A percentile compares a stretch with the other conserved stretches of the same genome.
phyloP scores from a whole-genome alignment of 768 basidiomycete genomes.

The Lactarius hatsudake region DNA sequence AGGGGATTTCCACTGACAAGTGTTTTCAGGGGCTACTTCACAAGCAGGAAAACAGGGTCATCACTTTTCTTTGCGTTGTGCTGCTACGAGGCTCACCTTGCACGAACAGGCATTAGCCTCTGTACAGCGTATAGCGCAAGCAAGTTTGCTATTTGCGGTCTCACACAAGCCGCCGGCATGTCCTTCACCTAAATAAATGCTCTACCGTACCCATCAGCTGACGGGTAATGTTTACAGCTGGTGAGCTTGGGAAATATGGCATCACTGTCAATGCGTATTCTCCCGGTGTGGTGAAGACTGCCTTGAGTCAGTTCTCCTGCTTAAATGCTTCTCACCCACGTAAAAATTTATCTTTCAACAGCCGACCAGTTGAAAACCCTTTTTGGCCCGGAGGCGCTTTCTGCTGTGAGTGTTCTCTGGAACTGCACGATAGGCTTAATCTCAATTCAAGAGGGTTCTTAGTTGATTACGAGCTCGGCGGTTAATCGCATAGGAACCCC shows the following conservation, averaged over 20 bases:
- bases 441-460: background rate
- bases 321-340: background rate
- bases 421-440: too few species aligned
- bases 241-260: conserved; percentile 22
- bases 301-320: conserved; percentile 23
- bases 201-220: background rate
- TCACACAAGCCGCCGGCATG: conserved; percentile 29
- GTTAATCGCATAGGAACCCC: conserved; percentile 13
- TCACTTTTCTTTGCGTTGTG: background rate
- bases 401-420: background rate
- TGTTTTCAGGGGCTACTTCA: conserved; percentile 11
- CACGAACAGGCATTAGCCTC: background rate
- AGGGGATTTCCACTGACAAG: background rate
- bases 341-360: background rate
- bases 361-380: background rate
- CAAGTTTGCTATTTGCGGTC: conserved; percentile 31
- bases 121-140: conserved; percentile 19
- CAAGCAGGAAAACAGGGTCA: conserved; percentile 22
- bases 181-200: background rate
- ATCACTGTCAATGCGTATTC: conserved; percentile 32
- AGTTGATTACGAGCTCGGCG: background rate
- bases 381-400: background rate
- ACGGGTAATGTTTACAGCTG: conserved; percentile 12
- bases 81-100: background rate
- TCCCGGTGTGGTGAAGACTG: conserved; percentile 27